phyloP scores from a whole-genome alignment of 257 asterid species.

The Nicotiana tomentosiformis region DNA sequence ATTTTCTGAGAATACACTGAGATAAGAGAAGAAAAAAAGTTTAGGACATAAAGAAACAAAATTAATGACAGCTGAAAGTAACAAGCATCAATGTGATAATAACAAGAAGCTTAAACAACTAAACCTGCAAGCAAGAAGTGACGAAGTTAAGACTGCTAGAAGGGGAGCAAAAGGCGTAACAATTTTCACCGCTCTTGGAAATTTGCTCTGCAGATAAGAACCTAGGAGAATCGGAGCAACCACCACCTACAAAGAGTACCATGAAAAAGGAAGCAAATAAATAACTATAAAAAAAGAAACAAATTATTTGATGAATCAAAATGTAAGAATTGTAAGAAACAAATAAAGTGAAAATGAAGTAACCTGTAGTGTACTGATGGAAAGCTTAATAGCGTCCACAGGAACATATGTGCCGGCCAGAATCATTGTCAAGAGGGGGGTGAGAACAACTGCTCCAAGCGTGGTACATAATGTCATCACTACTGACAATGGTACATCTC shows the following conservation, averaged over 20 bases:
- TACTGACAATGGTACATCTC: slow-evolving; percentile 81
- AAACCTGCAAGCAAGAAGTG: slow-evolving; percentile 85
- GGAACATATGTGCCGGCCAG: slow-evolving; percentile 88
- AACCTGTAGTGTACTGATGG: slow-evolving; percentile 94
- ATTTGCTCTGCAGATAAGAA: slow-evolving; percentile 60
- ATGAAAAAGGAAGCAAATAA: neutral
- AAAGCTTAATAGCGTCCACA: slow-evolving; percentile 61
- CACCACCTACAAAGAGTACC: slow-evolving; percentile 55
- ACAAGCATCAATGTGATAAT: neutral
- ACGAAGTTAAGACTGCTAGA: slow-evolving; percentile 64
- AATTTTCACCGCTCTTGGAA: slow-evolving; percentile 51
- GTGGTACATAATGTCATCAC: slow-evolving; percentile 90
- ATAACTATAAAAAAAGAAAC: neutral
- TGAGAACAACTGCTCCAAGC: slow-evolving; percentile 77
- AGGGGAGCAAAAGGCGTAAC: slow-evolving; percentile 69
- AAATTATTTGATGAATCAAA: neutral
- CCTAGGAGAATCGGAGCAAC: slow-evolving; percentile 88
- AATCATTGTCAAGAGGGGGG: slow-evolving; percentile 68
- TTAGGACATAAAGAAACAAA: slow-evolving; percentile 6
- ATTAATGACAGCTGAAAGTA: neutral
- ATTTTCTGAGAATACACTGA: slow-evolving; percentile 83
- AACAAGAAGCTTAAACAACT: neutral
- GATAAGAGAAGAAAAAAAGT: slow-evolving; percentile 6
- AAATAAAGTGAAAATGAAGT: slow-evolving; percentile 1
- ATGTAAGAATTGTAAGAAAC: neutral